Conservation (phyloP, 192 early-diverging fungal genomes). For the Funneliformis mosseae region DNA sequence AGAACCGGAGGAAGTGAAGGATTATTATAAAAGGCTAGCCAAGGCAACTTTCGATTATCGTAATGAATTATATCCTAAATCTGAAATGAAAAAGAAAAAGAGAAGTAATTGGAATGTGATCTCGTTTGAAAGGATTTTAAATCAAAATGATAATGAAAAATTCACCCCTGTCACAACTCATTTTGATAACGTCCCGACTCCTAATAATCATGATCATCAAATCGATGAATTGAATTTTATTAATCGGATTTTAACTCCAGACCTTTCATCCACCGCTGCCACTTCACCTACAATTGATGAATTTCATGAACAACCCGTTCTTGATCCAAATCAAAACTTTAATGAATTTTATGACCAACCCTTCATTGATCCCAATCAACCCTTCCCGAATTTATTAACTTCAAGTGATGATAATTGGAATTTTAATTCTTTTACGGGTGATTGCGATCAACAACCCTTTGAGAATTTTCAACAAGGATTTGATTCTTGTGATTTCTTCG, state of each 20-base stretch:
- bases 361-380: too few relatives aligned
- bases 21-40: constrained; percentile 3
- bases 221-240: background rate
- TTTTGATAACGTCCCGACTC: background rate
- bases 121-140: background rate
- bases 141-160: background rate
- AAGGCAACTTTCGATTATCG: constrained; percentile 3
- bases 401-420: background rate
- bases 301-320: background rate
- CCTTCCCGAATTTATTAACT: background rate
- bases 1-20: constrained; percentile 9
- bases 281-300: background rate
- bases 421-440: background rate
- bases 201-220: background rate
- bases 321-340: too few relatives aligned
- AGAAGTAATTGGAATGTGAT: background rate
- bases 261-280: background rate
- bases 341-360: too few relatives aligned
- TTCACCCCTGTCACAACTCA: background rate
- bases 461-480: background rate
- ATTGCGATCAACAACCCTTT: background rate
- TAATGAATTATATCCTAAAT: background rate
- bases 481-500: background rate
- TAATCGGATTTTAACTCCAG: background rate
- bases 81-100: background rate